A percentile compares a stretch with the other conserved stretches of the same genome.
phyloP scores from a whole-genome alignment of 345 rosid species.

The Abelmoschus esculentus region DNA sequence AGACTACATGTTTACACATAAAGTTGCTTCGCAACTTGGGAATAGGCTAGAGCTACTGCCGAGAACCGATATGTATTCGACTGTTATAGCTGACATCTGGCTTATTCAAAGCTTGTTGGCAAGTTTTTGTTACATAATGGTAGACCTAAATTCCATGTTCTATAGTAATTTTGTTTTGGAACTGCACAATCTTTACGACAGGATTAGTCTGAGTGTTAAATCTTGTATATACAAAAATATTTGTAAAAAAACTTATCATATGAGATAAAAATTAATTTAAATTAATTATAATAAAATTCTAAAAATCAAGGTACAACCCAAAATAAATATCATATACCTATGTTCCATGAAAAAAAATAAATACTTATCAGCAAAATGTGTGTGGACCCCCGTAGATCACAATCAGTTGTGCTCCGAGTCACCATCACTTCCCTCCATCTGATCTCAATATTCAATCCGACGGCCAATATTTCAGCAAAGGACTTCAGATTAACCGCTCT shows the following conservation, averaged over 20 bases:
- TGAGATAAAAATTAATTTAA: too few species aligned
- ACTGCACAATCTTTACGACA: too few species aligned
- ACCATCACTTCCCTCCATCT: not conserved
- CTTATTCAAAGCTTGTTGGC: not conserved
- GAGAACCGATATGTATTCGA: not conserved
- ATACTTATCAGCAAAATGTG: too few species aligned
- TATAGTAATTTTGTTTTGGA: not conserved
- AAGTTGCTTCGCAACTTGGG: not conserved
- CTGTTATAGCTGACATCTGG: not conserved
- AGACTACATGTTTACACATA: not conserved
- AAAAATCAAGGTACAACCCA: too few species aligned
- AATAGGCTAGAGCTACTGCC: not conserved
- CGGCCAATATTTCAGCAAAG: not conserved
- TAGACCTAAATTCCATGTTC: not conserved
- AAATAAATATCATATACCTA: too few species aligned
- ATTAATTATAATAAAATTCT: too few species aligned
- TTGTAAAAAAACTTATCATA: too few species aligned
- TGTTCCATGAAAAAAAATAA: too few species aligned
- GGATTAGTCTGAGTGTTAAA: too few species aligned
- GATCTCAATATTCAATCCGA: not conserved
- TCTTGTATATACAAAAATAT: too few species aligned
- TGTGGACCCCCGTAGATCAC: too few species aligned
- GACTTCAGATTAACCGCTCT: too few species aligned
- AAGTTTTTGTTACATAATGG: not conserved
- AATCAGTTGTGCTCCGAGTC: not conserved